phyloP scores from a whole-genome alignment of 805 yeast species.

The Yamadazyma phyllophila region DNA sequence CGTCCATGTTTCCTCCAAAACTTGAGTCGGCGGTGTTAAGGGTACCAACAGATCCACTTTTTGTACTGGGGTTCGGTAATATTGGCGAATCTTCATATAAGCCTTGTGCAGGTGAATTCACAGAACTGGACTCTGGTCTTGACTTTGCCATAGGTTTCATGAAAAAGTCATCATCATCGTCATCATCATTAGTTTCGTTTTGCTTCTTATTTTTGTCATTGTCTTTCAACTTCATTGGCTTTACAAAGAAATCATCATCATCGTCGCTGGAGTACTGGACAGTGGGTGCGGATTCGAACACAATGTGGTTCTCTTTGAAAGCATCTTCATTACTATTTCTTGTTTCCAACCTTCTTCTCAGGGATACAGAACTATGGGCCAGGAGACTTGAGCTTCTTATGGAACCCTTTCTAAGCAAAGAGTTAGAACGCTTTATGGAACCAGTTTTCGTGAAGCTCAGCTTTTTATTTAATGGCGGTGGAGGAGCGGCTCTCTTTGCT shows the following conservation, averaged over 20 bases:
- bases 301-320: constrained; percentile 68
- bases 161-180: constrained; percentile 54
- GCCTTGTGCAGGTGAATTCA: not conserved
- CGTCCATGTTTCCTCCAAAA: constrained; percentile 42
- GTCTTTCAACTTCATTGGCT: constrained; percentile 20
- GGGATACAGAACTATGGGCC: constrained; percentile 6
- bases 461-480: constrained; percentile 47
- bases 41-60: not conserved
- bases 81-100: not conserved
- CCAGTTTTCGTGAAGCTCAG: constrained; percentile 9
- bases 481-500: constrained; percentile 71
- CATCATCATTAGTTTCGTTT: constrained; percentile 6
- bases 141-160: constrained; percentile 37
- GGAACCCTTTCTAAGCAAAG: constrained; percentile 9
- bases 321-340: constrained; percentile 34
- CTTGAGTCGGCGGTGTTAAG: too few species aligned
- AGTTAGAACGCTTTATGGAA: constrained; percentile 6
- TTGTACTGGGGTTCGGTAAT: not conserved
- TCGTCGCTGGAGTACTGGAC: constrained; percentile 25
- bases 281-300: constrained; percentile 71
- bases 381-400: constrained; percentile 13
- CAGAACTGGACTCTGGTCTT: constrained; percentile 5
- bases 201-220: constrained; percentile 6
- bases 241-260: constrained; percentile 31
- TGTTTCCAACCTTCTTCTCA: constrained; percentile 11